These are phyloP conservation scores for Periconia digitata DNA, from an alignment of 2,329 filamentous ascomycete species.

Conservation along the genomic window DNA sequence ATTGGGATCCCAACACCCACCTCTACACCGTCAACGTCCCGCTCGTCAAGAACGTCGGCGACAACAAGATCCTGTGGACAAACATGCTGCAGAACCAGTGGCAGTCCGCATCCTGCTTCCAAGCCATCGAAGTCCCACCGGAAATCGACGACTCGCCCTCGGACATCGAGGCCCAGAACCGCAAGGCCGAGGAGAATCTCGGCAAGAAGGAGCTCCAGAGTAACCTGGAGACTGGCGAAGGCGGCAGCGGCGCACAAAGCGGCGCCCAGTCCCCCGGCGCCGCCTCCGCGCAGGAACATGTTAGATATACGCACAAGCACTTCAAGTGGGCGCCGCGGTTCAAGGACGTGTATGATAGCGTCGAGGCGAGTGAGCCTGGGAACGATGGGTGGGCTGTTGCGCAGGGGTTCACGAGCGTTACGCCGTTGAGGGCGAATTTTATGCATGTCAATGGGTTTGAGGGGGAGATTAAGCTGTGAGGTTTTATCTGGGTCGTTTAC, in stretches of 20 bases:
- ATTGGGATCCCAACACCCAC: conserved; percentile 73
- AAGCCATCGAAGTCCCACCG: conserved; percentile 70
- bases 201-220: conserved; percentile 43
- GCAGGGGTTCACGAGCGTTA: conserved; percentile 86
- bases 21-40: conserved; percentile 94
- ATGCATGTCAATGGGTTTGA: conserved; percentile 59
- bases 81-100: conserved; percentile 89
- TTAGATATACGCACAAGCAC: conserved; percentile 73
- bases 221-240: conserved; percentile 10
- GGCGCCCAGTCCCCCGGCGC: conserved; percentile 31
- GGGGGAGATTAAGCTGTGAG: conserved; percentile 4
- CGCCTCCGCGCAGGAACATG: conserved; percentile 29
- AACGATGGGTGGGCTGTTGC: conserved; percentile 94
- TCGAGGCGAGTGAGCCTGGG: conserved; percentile 75
- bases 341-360: conserved; percentile 81
- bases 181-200: conserved; percentile 61
- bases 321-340: conserved; percentile 95
- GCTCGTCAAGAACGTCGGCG: conserved; percentile 72
- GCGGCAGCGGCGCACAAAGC: conserved; percentile 22
- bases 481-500: too few relatives aligned
- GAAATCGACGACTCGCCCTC: conserved; percentile 61
- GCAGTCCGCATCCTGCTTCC: conserved; percentile 81
- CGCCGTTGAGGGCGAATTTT: conserved; percentile 89
- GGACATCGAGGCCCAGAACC: conserved; percentile 72
- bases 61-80: conserved; percentile 76